Percentiles rank a stretch among this genome's conserved stretches.
phyloP scores from a whole-genome alignment of 768 basidiomycete species.

The Trametes sanguinea region DNA sequence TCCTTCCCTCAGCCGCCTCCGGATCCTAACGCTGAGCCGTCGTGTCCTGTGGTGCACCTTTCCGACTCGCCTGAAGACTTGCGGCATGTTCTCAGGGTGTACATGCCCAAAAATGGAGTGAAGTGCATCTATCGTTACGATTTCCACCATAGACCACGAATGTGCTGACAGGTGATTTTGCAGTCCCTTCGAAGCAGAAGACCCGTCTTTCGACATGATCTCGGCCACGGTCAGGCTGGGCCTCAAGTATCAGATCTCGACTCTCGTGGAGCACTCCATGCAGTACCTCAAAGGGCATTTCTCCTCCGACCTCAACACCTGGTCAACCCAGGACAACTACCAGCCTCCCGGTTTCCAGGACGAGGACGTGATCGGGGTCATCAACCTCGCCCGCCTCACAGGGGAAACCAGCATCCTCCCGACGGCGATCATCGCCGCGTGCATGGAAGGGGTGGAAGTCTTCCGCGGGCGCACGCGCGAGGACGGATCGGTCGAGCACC shows the following conservation, averaged over 20 bases:
- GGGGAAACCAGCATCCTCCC: neutral
- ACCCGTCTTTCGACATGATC: too few species aligned
- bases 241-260: too few species aligned
- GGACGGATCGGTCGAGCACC: neutral
- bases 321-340: neutral
- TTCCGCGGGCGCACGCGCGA: slow-evolving; percentile 1
- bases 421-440: neutral
- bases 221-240: too few species aligned
- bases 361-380: slow-evolving; percentile 1
- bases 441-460: neutral
- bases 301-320: neutral
- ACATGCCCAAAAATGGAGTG: too few species aligned
- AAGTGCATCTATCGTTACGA: too few species aligned
- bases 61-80: too few species aligned
- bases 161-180: neutral
- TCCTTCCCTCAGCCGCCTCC: neutral
- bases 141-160: too few species aligned
- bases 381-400: slow-evolving; percentile 16
- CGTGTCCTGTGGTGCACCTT: too few species aligned
- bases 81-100: too few species aligned
- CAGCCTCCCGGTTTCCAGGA: neutral
- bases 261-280: too few species aligned
- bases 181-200: neutral
- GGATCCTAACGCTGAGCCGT: neutral
- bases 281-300: neutral